Evolutionary conservation across 2,329 filamentous ascomycete species (phyloP), one percentile per base, ranked within the genome.

Genomic region (Penicillium olsonii): DNA sequence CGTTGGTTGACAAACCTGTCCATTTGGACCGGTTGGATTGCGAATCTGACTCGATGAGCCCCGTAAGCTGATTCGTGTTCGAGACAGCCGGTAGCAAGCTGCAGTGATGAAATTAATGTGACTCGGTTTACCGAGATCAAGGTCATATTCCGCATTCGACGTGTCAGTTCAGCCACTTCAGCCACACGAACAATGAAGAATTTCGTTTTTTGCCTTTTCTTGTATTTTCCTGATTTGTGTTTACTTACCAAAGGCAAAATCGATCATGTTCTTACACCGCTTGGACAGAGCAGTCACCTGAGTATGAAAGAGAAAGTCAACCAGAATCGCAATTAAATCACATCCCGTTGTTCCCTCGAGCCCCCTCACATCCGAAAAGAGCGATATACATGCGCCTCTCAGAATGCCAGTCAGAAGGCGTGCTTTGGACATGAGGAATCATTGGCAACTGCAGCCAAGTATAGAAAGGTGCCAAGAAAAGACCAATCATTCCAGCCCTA

Each of bases 401-500:
- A 48, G 45, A 43, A 43, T 38, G 34, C 34, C 15, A 39, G 22
- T 22, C 6, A 12, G 18, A 26, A 39, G 26, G 17, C 34, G 29
- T 49, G 35, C 12, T 26, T 27, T 14, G 17, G 37, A 49, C 20
- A 49, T 14, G 34, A 45, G 2, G 24, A 22, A 35, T 45, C 7
- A 40, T 49, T 49, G 42, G 20, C 22, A 43, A 49, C 9, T 14
- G 27, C 19, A 22, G 34, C 42, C 29, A 50, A 50, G 47, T 49
- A 49, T 27, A 39, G 20, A 31, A 45, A 40, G 39, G 47, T 17
- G 15, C 4, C 5, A 18, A 31, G 1, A 20, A 12, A 4, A 1
- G 15, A 22, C 47, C 47, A 50, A 50, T 50, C 10, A 14, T 17
- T 14, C n/a, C 12, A 47, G 48, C 43, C 35, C 37, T 44, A 51